Evolutionary conservation across 1,284 basidiomycete species (phyloP), one percentile per base, ranked within the genome.

Genomic region (Malassezia restricta): DNA sequence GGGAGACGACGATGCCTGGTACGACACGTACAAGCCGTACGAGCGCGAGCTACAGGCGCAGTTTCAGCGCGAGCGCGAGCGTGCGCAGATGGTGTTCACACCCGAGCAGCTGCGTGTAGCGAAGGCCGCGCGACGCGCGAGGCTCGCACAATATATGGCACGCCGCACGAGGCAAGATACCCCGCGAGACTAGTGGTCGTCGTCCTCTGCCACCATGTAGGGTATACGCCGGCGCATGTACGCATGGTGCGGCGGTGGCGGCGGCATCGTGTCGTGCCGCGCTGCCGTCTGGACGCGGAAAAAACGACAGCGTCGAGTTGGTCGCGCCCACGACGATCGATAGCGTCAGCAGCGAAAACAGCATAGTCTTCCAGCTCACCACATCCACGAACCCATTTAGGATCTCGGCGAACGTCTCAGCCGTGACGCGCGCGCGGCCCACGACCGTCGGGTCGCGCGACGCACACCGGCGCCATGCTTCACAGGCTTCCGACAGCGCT

Each of bases 301-400:
- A 24, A 53, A 70, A 69, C 6, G 65, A 66, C 11, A 71, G 45
- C 20, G 64, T 65, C 30, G 68, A 68, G 47, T 69, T 71, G 24
- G 68, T 68, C 3, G 65, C 66, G 8, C 66, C 63, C 6, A 71
- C 63, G 1, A 68, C 50, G 39, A 71, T 71, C 8, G 63, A 64
- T 5, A 71, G 57, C 28, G 59, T 61, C 12, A 69, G 47, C 14
- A 71, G 57, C 15, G 65, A 60, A 40, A 71, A 71, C 9, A 68
- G 39, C 76, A 96, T 78, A 14, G 88, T 91, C 77, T 92, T 94
- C 87, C 89, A 95, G 74, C 84, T 90, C 71, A 96, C 91, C 40
- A 86, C 84, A 71, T 96, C 92, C 29, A 96, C 86, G 72, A 98
- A 98, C 7, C 87, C 83, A 74, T 96, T 94, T 64, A 95, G 83